phyloP scores from a whole-genome alignment of 2,329 filamentous ascomycete species.

The Myriosclerotinia curreyana region DNA sequence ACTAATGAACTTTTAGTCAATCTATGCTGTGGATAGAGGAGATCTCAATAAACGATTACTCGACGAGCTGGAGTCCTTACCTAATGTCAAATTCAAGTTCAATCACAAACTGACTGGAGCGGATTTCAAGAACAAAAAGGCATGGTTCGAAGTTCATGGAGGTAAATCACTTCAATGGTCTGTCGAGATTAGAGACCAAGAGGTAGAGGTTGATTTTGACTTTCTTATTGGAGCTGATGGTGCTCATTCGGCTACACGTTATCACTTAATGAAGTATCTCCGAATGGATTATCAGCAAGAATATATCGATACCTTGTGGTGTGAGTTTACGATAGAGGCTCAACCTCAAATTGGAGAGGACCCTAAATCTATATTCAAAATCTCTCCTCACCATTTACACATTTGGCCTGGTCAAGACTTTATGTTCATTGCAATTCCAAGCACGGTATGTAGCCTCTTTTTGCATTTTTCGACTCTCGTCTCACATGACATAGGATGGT shows the following conservation, averaged over 20 bases:
- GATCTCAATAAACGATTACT: conserved; percentile 80
- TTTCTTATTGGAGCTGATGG: conserved; percentile 93
- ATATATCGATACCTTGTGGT: conserved; percentile 97
- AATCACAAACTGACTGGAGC: conserved; percentile 90
- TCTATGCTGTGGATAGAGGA: conserved; percentile 81
- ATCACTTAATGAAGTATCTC: conserved; percentile 93
- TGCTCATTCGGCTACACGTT: conserved; percentile 85
- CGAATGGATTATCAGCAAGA: conserved; percentile 89
- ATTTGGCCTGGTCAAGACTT: conserved; percentile 94
- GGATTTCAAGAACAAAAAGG: conserved; percentile 73
- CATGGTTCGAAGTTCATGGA: conserved; percentile 75
- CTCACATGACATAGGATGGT: conserved; percentile 60
- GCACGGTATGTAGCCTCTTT: conserved; percentile 35
- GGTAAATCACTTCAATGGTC: conserved; percentile 37
- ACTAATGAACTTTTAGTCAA: conserved; percentile 53
- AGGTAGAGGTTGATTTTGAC: conserved; percentile 85
- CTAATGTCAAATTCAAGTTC: conserved; percentile 90
- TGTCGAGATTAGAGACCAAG: conserved; percentile 42
- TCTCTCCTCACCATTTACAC: conserved; percentile 90
- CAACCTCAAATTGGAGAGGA: conserved; percentile 33
- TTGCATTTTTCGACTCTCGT: not conserved
- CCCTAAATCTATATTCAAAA: conserved; percentile 58
- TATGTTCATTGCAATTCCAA: conserved; percentile 98
- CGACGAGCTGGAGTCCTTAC: conserved; percentile 75
- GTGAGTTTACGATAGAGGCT: conserved; percentile 75